phyloP scores from a whole-genome alignment of 495 filamentous ascomycete genomes.

The Symbiotaphrina buchneri region DNA sequence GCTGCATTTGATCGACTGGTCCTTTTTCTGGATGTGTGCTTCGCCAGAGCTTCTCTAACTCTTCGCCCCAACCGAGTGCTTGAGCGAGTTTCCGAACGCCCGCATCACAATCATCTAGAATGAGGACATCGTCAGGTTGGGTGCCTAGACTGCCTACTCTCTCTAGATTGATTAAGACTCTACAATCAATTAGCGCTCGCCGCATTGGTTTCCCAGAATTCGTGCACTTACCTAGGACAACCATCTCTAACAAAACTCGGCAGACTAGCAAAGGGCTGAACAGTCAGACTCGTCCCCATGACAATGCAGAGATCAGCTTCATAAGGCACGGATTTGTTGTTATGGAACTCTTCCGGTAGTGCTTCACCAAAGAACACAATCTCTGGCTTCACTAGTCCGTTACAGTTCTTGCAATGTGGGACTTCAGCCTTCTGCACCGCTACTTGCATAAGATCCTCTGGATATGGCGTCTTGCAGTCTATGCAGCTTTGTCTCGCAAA shows the following conservation, averaged over 20 bases:
- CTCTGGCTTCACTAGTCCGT: constrained; percentile 81
- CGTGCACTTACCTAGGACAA: constrained; percentile 23
- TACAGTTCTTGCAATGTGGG: constrained; percentile 47
- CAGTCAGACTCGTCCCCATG: constrained; percentile 76
- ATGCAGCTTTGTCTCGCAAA: constrained; percentile 82
- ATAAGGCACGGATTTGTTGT: constrained; percentile 25
- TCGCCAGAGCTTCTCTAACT: constrained; percentile 52
- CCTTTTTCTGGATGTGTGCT: constrained; percentile 19
- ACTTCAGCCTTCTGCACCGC: constrained; percentile 37
- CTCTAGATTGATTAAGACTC: constrained; percentile 76
- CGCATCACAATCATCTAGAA: constrained; percentile 57
- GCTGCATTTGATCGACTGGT: constrained; percentile 12
- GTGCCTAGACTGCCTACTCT: constrained; percentile 61
- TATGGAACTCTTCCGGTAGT: constrained; percentile 48
- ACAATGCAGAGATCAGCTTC: constrained; percentile 66
- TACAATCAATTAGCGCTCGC: constrained; percentile 6
- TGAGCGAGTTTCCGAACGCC: constrained; percentile 68
- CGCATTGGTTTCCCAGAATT: not conserved
- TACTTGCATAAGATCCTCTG: constrained; percentile 46
- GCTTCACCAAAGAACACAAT: constrained; percentile 85
- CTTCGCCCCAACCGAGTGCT: constrained; percentile 67
- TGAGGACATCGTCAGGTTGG: constrained; percentile 50
- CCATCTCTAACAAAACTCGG: constrained; percentile 35
- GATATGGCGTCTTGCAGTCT: constrained; percentile 53
- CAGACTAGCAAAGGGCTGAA: constrained; percentile 75